A percentile compares a stretch with the other conserved stretches of the same genome.
These are phyloP conservation scores for Schwanniomyces polymorphus DNA, from an alignment of 805 yeast species.

Conservation along the genomic window DNA sequence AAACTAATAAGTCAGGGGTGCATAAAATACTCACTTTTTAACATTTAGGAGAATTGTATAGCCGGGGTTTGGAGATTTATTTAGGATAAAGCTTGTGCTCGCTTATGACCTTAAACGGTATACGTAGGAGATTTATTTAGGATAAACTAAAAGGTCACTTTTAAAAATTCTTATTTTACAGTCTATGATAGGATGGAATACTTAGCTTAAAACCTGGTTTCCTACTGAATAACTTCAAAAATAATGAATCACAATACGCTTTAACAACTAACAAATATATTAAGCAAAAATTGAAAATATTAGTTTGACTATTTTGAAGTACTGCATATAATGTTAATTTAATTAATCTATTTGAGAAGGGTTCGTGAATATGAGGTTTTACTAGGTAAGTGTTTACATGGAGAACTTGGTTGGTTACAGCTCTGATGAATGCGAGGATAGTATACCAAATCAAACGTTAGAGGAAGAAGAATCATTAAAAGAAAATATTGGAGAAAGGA, in stretches of 20 bases:
- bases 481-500: neutral
- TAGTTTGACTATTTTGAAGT: no score
- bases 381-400: neutral
- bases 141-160: neutral
- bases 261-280: no score
- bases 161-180: no score
- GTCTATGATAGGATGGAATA: no score
- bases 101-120: neutral
- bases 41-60: neutral
- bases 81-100: neutral
- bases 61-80: neutral
- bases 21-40: neutral
- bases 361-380: neutral
- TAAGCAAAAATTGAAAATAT: no score
- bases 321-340: no score
- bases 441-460: neutral
- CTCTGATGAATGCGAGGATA: conserved; percentile 2
- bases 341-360: no score
- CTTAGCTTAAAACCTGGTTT: no score
- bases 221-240: no score
- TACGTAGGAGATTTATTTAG: neutral
- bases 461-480: neutral
- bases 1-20: neutral
- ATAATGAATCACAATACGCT: no score
- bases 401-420: conserved; percentile 1